phyloP scores from a whole-genome alignment of 1,139 yeast genomes.

The Yamadazyma spencermartinsiae region DNA sequence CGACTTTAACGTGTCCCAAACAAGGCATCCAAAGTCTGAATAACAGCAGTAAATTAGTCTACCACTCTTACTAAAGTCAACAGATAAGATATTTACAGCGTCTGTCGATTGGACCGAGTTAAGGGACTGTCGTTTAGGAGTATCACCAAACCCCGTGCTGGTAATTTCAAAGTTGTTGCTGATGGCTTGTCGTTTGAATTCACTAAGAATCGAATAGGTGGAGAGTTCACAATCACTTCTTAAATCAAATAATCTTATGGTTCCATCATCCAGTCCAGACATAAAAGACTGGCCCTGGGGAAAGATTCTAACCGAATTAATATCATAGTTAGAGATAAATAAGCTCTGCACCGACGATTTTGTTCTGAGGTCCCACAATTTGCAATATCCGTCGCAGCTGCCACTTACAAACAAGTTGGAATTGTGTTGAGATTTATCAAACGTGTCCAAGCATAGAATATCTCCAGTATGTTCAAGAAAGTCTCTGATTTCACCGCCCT shows the following conservation, averaged over 20 bases:
- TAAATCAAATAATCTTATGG: constrained; percentile 69
- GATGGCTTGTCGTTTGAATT: constrained; percentile 10
- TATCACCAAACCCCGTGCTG: neutral
- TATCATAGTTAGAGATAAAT: constrained; percentile 63
- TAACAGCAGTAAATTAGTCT: constrained; percentile 74
- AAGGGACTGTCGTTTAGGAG: constrained; percentile 13
- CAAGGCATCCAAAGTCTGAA: constrained; percentile 70
- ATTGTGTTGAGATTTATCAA: constrained; percentile 19
- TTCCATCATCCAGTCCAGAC: constrained; percentile 80
- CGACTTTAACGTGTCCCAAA: constrained; percentile 77
- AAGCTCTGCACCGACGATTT: constrained; percentile 59
- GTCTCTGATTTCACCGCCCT: constrained; percentile 54
- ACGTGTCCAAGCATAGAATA: constrained; percentile 56
- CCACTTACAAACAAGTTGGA: constrained; percentile 59
- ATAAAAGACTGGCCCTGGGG: constrained; percentile 70
- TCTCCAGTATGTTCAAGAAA: constrained; percentile 82
- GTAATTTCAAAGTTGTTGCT: neutral
- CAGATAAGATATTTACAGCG: constrained; percentile 47
- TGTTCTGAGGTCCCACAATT: constrained; percentile 69
- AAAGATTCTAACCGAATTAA: constrained; percentile 64
- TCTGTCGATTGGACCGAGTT: constrained; percentile 12
- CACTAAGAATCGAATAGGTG: constrained; percentile 43
- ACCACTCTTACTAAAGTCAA: constrained; percentile 78
- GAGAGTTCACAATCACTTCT: constrained; percentile 75
- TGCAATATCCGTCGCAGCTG: constrained; percentile 72